Percentiles rank a stretch among this genome's conserved stretches.
Conservation (phyloP, 768 basidiomycete species). For the Termitomyces sp. region DNA sequence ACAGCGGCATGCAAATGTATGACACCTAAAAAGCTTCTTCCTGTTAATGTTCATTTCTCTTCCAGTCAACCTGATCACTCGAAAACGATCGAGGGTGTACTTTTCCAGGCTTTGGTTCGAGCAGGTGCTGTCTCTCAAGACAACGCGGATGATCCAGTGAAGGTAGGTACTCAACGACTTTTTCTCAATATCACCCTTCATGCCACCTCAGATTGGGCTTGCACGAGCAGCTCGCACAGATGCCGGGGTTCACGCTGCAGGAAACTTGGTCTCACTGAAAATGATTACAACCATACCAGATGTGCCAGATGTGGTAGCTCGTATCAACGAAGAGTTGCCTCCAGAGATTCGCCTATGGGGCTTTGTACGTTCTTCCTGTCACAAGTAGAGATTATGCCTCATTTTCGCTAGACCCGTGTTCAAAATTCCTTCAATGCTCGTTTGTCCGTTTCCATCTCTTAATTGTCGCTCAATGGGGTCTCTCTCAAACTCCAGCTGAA, state of each 20-base stretch:
- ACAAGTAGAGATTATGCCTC: not conserved
- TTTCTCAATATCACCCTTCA: not conserved
- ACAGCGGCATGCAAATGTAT: conserved; percentile 95
- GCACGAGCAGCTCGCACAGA: conserved; percentile 92
- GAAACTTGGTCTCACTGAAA: conserved; percentile 90
- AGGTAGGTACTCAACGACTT: conserved; percentile 38
- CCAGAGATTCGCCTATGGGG: conserved; percentile 92
- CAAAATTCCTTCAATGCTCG: conserved; percentile 84
- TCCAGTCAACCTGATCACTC: conserved; percentile 62
- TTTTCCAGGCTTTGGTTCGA: conserved; percentile 85
- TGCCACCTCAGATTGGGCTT: conserved; percentile 59
- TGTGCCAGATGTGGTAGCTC: conserved; percentile 59
- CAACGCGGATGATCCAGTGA: conserved; percentile 86
- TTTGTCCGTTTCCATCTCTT: conserved; percentile 35
- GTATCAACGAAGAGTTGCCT: conserved; percentile 85
- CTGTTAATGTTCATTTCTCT: conserved; percentile 1
- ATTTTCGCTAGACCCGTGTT: conserved; percentile 44
- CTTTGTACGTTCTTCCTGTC: conserved; percentile 44
- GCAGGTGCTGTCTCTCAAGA: conserved; percentile 93
- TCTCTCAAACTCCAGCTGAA: conserved; percentile 7
- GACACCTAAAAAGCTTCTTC: conserved; percentile 20
- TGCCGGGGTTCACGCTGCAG: conserved; percentile 95
- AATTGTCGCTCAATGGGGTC: not conserved
- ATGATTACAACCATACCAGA: conserved; percentile 77
- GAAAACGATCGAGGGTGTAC: conserved; percentile 82